A percentile compares a stretch with the other conserved stretches of the same genome.
These are phyloP conservation scores for Hibiscus syriacus DNA, from an alignment of 345 rosid species.

Conservation along the genomic window DNA sequence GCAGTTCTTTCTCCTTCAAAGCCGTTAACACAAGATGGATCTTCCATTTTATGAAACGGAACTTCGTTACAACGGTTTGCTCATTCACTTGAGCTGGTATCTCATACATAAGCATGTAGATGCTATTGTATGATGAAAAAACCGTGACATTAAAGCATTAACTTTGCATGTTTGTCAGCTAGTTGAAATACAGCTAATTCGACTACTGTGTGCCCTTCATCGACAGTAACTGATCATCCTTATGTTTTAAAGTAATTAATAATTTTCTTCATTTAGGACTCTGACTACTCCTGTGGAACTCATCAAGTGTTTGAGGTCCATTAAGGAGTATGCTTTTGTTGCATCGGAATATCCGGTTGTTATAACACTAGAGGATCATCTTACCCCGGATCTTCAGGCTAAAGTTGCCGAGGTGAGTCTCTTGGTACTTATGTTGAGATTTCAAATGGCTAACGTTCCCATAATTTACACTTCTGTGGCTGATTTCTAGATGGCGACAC, in stretches of 20 bases:
- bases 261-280: slow-evolving; percentile 47
- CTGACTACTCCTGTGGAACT: slow-evolving; percentile 80
- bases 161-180: background rate
- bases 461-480: slow-evolving; percentile 16
- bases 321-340: slow-evolving; percentile 66
- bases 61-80: background rate
- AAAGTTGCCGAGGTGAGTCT: slow-evolving; percentile 75
- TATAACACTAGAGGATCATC: slow-evolving; percentile 96
- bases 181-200: background rate
- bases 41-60: background rate
- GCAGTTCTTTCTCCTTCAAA: background rate
- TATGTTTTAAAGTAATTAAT: background rate
- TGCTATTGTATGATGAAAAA: background rate
- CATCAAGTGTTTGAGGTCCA: slow-evolving; percentile 63
- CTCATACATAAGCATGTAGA: background rate
- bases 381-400: slow-evolving; percentile 74
- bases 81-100: background rate
- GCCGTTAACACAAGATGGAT: background rate
- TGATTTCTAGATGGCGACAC: slow-evolving; percentile 61
- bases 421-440: slow-evolving; percentile 3
- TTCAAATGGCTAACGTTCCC: background rate
- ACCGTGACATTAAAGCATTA: background rate
- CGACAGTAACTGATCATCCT: background rate
- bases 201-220: background rate
- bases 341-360: slow-evolving; percentile 84